Conservation (phyloP, 192 early-diverging fungal species). For the Backusella luteola region DNA sequence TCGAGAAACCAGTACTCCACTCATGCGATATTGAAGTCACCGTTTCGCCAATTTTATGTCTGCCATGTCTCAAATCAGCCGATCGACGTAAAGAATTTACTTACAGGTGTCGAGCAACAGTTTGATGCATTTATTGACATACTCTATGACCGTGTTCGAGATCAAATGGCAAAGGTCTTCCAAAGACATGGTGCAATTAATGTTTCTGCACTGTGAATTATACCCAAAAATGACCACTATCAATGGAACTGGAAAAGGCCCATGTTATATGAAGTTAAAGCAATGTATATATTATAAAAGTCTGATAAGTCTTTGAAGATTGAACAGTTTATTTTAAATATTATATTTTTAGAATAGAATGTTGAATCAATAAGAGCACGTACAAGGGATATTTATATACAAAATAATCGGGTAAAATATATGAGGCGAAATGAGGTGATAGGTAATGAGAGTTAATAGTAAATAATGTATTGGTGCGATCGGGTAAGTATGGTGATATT, state of each 20-base stretch:
- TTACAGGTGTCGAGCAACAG: conserved; percentile 47
- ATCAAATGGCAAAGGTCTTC: conserved; percentile 79
- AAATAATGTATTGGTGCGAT: no score
- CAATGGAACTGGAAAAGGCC: conserved; percentile 63
- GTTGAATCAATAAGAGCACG: no score
- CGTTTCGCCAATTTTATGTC: conserved; percentile 63
- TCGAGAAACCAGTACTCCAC: background rate
- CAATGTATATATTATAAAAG: no score
- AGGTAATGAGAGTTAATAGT: no score
- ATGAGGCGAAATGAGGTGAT: no score
- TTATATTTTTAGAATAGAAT: no score
- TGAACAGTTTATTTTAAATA: no score
- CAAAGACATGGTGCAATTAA: conserved; percentile 82
- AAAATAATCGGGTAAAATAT: no score
- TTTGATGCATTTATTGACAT: conserved; percentile 63
- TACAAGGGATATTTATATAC: no score
- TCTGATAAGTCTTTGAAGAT: no score
- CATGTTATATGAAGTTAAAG: no score
- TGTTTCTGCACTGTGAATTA: conserved; percentile 75
- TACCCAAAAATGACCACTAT: conserved; percentile 73
- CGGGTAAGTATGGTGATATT: no score
- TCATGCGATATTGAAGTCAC: background rate
- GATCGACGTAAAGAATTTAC: conserved; percentile 88
- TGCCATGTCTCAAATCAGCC: conserved; percentile 69
- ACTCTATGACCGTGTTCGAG: conserved; percentile 66